A percentile compares a stretch with the other conserved stretches of the same genome.
Conservation (phyloP, 306 rosid genomes). For the Abrus precatorius region DNA sequence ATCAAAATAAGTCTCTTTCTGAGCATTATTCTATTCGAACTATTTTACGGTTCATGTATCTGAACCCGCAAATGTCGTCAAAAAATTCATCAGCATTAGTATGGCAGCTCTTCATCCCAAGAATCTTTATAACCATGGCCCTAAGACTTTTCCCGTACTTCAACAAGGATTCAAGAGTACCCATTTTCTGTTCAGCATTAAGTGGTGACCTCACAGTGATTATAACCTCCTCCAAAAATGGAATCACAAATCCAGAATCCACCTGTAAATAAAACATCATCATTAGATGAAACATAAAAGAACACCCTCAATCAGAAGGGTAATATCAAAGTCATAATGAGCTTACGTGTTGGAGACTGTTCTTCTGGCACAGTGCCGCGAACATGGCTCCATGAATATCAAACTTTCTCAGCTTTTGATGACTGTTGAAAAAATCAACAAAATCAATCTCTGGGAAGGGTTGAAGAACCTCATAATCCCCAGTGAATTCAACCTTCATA, state of each 20-base stretch:
- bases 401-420: conserved; percentile 77
- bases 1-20: not conserved
- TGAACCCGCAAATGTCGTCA: conserved; percentile 87
- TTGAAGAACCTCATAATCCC: conserved; percentile 82
- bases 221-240: conserved; percentile 83
- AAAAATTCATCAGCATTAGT: conserved; percentile 94
- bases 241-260: conserved; percentile 78
- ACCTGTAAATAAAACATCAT: conserved; percentile 61
- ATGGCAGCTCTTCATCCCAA: conserved; percentile 91
- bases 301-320: not conserved
- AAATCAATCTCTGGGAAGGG: conserved; percentile 97
- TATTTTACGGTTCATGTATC: conserved; percentile 62
- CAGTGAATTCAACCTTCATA: conserved; percentile 97
- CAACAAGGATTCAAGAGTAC: conserved; percentile 82
- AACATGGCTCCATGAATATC: conserved; percentile 99
- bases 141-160: conserved; percentile 77
- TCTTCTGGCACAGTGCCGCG: conserved; percentile 97
- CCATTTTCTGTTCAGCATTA: conserved; percentile 96
- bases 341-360: conserved; percentile 84
- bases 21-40: conserved; percentile 78
- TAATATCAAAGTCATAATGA: conserved; percentile 12
- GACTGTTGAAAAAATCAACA: conserved; percentile 90
- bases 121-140: conserved; percentile 83
- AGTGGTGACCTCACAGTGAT: conserved; percentile 88
- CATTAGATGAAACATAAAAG: conserved; percentile 30